Evolutionary conservation across 2,329 filamentous ascomycete species (phyloP).

Genomic region (Hirsutella thompsonii): DNA sequence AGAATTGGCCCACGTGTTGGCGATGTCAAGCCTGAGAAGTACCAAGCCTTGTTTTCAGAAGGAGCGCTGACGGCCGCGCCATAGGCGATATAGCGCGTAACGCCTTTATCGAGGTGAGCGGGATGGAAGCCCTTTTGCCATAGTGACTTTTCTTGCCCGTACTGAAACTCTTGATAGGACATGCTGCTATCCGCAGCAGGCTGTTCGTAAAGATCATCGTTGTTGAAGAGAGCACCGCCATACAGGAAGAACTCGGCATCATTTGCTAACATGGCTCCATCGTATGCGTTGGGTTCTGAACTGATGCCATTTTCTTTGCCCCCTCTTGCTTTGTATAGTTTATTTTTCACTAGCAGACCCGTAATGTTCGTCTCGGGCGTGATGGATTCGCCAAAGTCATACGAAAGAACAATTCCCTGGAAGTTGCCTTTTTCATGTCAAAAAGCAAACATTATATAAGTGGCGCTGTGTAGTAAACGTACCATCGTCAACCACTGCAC

Average conservation of each 20-base stretch:
- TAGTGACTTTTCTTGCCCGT: slow-evolving; percentile 28
- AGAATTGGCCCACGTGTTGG: slow-evolving; percentile 36
- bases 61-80: slow-evolving; percentile 52
- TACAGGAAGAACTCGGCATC: slow-evolving; percentile 51
- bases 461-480: slow-evolving; percentile 10
- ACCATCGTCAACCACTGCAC: slow-evolving; percentile 25
- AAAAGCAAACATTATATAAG: no score
- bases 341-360: slow-evolving; percentile 28
- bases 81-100: slow-evolving; percentile 51
- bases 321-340: slow-evolving; percentile 32
- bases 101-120: slow-evolving; percentile 23
- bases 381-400: slow-evolving; percentile 47
- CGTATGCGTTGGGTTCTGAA: slow-evolving; percentile 40
- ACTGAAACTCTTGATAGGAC: slow-evolving; percentile 38
- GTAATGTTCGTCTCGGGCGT: slow-evolving; percentile 38
- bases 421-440: slow-evolving; percentile 31
- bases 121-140: slow-evolving; percentile 31
- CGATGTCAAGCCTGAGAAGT: slow-evolving; percentile 52
- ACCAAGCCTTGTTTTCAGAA: slow-evolving; percentile 59
- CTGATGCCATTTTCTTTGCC: slow-evolving; percentile 37
- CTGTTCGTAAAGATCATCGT: slow-evolving; percentile 19
- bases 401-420: slow-evolving; percentile 37
- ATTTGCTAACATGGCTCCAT: slow-evolving; percentile 54
- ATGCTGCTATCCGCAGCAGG: slow-evolving; percentile 31
- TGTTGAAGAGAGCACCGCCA: slow-evolving; percentile 36